Base-by-base conservation (phyloP, 129 eudicot genomes). In the Heracleum sosnowskyi region DNA sequence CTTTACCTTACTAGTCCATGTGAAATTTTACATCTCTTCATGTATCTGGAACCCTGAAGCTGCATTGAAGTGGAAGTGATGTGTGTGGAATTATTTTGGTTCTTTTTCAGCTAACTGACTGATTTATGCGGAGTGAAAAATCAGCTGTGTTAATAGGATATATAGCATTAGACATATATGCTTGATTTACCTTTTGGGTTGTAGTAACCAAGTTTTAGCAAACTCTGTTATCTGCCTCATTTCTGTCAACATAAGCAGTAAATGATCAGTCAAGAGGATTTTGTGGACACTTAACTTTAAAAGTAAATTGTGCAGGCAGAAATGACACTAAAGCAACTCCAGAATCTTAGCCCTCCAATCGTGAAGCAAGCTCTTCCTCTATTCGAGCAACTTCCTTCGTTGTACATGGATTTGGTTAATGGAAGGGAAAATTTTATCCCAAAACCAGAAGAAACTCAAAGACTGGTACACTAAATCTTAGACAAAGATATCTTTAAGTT, bases 281-380 rank as follows among this genome's bases (percentile, higher is more conserved):
- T 28, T 24, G 13, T 42, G 51, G 57, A 73, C 76, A 42, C 24
- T 37, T 37, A 42, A 73, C 60, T 36, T 73, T 10, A 29, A 60
- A 26, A 26, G 77, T 73, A 8, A 4, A 35, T 53, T 75, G 41
- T 77, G 72, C 85, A 92, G 99, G 99, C 97, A 24, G 99, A 95
- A 87, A 90, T 92, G 97, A 95, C 99, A 22, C 53, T 88, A 83
- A 95, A 92, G 83, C 92, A 88, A 75, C 72, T 95, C 70, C 96
- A 88, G 83, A 95, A 86, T 86, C 85, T 95, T 70, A 88, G 98
- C 81, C 97, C 99, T 49, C 82, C 92, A 13, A 77, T 92, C 40
- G 86, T 95, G 90, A 95, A 91, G 90, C 97, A 95, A 85, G 89
- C 90, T 76, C 89, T 90, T 79, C 99, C 99, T 63, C 84, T 95